Base-by-base conservation (phyloP, 768 basidiomycete species). In the Xerocomellus amylosporus region DNA sequence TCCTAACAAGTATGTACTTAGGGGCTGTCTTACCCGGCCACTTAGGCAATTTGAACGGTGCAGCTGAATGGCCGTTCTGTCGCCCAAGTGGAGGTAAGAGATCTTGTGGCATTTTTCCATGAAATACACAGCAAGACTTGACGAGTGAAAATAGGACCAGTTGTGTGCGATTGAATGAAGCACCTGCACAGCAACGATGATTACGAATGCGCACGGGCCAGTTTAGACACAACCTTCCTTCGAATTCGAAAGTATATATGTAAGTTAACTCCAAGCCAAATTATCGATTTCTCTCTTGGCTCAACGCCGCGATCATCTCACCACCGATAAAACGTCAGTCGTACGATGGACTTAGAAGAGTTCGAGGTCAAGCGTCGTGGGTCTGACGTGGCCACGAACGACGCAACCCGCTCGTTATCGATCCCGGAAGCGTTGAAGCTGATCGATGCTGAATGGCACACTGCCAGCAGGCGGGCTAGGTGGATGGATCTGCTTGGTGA, bases 401-500 rank as follows among this genome's bases (percentile, higher is more conserved):
- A 24, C 26, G 8, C 43, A 13, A 30, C 38, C 9, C 2, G 8
- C 31, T 49, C 54, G 36, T 33, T 56, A 36, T 63, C 67, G 36
- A 40, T 64, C 15, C 17, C 49, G 13, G 46, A 63, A 14, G 68
- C 74, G 2, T 49, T 77, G 15, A 51, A 59, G 19, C 58, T 58
- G 50, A 50, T 78, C 8, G 75, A 78, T 58, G 57, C 54, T 14
- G 53, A 53, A 42, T 81, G 79, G 79, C 79, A 75, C 55, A 58
- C 65, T 28, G 64, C 68, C 26, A 70, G 67, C 62, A 69, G 73
- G 53, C 55, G 63, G 26, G 77, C 74, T 13, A 64, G 81, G 53
- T 81, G 79, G 82, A 87, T 88, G 85, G 86, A 88, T 65, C 73
- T 88, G 9, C 69, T 88, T 28, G 85, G 85, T 4, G 87, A 86